Base-by-base conservation (phyloP, 805 yeast genomes). In the Wickerhamiella vanderwaltii region DNA sequence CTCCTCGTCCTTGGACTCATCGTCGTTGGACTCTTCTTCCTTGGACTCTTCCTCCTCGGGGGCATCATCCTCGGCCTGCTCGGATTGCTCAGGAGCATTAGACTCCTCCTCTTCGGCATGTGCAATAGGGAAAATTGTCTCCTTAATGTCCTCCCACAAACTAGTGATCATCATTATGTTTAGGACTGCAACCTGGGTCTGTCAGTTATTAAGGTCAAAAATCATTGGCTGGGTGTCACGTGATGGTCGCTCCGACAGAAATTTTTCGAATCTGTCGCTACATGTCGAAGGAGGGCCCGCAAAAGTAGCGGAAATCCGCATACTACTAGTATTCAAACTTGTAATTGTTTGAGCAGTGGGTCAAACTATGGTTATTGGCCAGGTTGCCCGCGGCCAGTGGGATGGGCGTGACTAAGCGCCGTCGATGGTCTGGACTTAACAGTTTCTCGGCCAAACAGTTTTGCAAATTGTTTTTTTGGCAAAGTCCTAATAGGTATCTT, bases 61-160 rank as follows among this genome's bases (percentile, higher is more conserved):
- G 35, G 48, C 55, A 37, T 30, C 9, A 7, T 30, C 33, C n/a
- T 19, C 26, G 19, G 22, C 31, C 20, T 26, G n/a, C 22, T 28
- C 48, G 37, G 37, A 42, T 16, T 41, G 19, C 31, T 18, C 48
- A 36, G 46, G 41, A 25, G 49, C 56, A 34, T 50, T 58, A 35
- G 55, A 58, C 43, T 51, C 65, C 39, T 61, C 63, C 54, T 82
- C 94, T 55, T 94, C 95, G 66, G 71, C 77, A 41, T 93, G 94
- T 43, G 71, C 71, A 54, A 82, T 71, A 60, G 95, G 94, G 51
- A 75, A 66, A 51, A 82, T 69, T 47, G 80, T 72, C 59, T 84
- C 94, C 66, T 81, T 79, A 58, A 85, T 66, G 64, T 84, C 94
- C 60, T 68, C 72, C 56, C 75, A 69, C 57, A 74, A 66, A 52